Percentiles rank a stretch among this genome's conserved stretches.
Conservation (phyloP, 768 basidiomycete species). For the Coprinopsis sp. region DNA sequence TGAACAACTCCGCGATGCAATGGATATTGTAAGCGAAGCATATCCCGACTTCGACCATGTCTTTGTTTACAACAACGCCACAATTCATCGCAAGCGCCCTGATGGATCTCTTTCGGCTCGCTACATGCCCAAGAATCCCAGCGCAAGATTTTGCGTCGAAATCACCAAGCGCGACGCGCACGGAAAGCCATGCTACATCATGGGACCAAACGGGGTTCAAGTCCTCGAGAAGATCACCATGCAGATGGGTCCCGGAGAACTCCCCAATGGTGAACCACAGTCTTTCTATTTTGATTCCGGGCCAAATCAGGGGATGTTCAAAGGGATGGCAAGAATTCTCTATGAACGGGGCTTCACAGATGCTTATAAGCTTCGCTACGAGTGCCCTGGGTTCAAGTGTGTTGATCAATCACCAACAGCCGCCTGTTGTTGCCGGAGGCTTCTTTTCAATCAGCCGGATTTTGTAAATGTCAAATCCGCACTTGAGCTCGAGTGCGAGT, state of each 20-base stretch:
- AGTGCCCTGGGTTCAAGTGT: constrained; percentile 29
- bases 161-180: constrained; percentile 13
- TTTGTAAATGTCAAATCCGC: constrained; percentile 22
- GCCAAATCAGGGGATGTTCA: constrained; percentile 32
- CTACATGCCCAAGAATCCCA: constrained; percentile 29
- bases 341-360: constrained; percentile 21
- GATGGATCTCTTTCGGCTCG: constrained; percentile 25
- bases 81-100: constrained; percentile 24
- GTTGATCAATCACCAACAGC: background rate
- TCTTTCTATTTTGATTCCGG: constrained; percentile 14
- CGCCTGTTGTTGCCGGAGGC: constrained; percentile 21
- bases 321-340: constrained; percentile 32
- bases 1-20: constrained; percentile 19
- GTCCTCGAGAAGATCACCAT: constrained; percentile 23
- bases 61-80: constrained; percentile 17
- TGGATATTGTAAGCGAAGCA: constrained; percentile 18
- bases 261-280: constrained; percentile 20
- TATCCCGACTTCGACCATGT: constrained; percentile 26
- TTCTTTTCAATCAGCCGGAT: constrained; percentile 31
- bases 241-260: constrained; percentile 17
- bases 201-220: constrained; percentile 19
- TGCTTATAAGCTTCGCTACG: constrained; percentile 17
- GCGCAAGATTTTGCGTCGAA: constrained; percentile 20
- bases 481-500: constrained; percentile 18
- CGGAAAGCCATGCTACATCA: constrained; percentile 18